Conservation (phyloP, 1,284 basidiomycete genomes). For the Ceratobasidium sp. region DNA sequence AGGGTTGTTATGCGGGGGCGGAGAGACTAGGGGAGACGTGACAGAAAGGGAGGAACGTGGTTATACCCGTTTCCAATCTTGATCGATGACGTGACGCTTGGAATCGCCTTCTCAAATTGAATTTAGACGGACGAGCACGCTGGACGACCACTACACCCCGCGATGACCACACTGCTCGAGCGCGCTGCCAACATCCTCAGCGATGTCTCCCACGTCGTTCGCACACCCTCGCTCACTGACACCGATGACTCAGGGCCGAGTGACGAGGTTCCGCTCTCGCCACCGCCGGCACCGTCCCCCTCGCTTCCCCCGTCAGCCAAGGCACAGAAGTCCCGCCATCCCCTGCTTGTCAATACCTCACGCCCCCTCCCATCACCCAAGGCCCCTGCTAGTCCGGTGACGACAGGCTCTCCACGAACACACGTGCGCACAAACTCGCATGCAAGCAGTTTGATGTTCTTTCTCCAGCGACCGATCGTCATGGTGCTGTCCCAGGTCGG, state of each 20-base stretch:
- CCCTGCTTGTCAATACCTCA: constrained; percentile 9
- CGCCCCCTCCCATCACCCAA: background rate
- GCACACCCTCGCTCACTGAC: constrained; percentile 49
- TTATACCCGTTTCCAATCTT: background rate
- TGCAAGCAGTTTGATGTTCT: constrained; percentile 22
- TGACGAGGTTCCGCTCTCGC: constrained; percentile 38
- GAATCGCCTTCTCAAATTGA: constrained; percentile 18
- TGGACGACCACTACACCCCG: background rate
- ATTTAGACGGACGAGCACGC: background rate
- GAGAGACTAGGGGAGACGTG: background rate
- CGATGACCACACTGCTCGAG: constrained; percentile 32
- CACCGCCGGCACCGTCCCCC: constrained; percentile 23
- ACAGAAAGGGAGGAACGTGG: constrained; percentile 3
- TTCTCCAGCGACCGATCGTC: constrained; percentile 43
- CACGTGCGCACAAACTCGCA: constrained; percentile 7
- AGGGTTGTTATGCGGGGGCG: background rate
- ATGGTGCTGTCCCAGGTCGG: constrained; percentile 53
- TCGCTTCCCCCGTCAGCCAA: background rate
- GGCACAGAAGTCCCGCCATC: background rate
- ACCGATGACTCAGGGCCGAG: constrained; percentile 46
- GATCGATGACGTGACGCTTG: constrained; percentile 31
- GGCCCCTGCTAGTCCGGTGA: background rate
- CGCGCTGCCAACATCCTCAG: background rate
- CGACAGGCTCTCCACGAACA: background rate
- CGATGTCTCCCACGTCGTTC: constrained; percentile 13